phyloP scores from a whole-genome alignment of 495 filamentous ascomycete species.

The Melanomma pulvis-pyrius region DNA sequence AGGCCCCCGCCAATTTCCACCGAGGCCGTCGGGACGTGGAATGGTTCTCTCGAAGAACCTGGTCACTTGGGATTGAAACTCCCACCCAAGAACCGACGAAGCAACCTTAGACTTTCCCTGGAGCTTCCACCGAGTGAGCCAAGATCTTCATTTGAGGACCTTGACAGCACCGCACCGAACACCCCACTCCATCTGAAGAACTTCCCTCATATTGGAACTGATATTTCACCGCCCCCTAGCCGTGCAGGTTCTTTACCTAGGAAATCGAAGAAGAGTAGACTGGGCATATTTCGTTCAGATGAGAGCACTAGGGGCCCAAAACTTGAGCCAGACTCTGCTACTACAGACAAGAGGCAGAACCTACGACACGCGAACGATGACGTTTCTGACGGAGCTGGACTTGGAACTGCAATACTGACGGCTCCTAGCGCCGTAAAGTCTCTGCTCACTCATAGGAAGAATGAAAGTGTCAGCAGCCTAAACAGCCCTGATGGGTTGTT shows the following conservation, averaged over 20 bases:
- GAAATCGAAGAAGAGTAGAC: slow-evolving; percentile 37
- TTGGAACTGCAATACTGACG: slow-evolving; percentile 18
- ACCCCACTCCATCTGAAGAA: slow-evolving; percentile 28
- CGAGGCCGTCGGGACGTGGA: not conserved
- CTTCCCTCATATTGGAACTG: slow-evolving; percentile 31
- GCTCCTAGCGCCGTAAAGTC: slow-evolving; percentile 37
- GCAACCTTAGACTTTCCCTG: not conserved
- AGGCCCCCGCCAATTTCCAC: slow-evolving; percentile 8
- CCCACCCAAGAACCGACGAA: slow-evolving; percentile 6
- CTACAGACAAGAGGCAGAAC: slow-evolving; percentile 25
- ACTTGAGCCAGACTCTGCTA: slow-evolving; percentile 38
- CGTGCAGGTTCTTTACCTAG: slow-evolving; percentile 26
- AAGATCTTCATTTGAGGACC: slow-evolving; percentile 38
- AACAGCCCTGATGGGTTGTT: slow-evolving; percentile 9
- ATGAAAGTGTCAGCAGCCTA: slow-evolving; percentile 35
- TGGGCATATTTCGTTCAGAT: slow-evolving; percentile 41
- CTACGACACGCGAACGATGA: slow-evolving; percentile 27
- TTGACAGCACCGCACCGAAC: slow-evolving; percentile 39
- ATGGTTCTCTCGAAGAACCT: slow-evolving; percentile 1
- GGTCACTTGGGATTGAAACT: not conserved
- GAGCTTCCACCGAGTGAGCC: slow-evolving; percentile 16
- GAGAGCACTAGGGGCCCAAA: slow-evolving; percentile 37
- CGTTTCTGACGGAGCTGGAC: slow-evolving; percentile 8
- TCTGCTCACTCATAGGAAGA: slow-evolving; percentile 37
- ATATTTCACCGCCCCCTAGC: slow-evolving; percentile 36